Base-by-base conservation (phyloP, 768 basidiomycete species). In the Lactarius evosmus region DNA sequence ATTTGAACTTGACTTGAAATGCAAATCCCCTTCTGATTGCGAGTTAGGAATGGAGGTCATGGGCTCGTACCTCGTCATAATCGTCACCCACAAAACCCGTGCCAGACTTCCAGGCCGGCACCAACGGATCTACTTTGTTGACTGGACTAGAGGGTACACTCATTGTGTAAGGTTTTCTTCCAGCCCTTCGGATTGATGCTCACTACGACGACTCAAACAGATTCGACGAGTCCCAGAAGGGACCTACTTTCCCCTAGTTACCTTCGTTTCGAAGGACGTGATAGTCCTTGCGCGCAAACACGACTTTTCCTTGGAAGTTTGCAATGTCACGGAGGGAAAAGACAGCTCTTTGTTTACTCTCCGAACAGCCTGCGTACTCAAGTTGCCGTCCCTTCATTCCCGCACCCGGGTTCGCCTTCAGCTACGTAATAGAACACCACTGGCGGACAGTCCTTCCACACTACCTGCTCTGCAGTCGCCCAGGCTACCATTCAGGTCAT, bases 271-370 rank as follows among this genome's bases (percentile, higher is more conserved):
- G 17, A 65, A 60, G 32, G 50, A 61, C n/a, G 46, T 65, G 11
- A 51, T 65, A 33, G 54, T 65, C 32, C 29, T 65, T 22, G 63
- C 59, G 9, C 59, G 63, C 17, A 56, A 60, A 52, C 55, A 55
- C 55, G 63, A 65, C 27, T 65, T 65, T 44, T 32, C 59, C 27
- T 46, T 65, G 30, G 63, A 65, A 14, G n/a, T 65, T 25, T 65
- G 63, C 63, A 27, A 52, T 49, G 61, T 65, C n/a, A 11, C 27
- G 27, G 12, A 40, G 32, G 58, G 34, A 14, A 58, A 51, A 4
- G 7, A 56, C 6, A 25, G 11, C 12, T 4, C 32, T 1, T n/a
- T 32, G 4, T 29, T 38, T n/a, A 60, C 38, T 19, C 54, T 65
- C 25, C 59, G 38, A 29, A 65, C 63, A 19, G 14, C 41, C 40